Base-by-base conservation (phyloP, 1,284 basidiomycete genomes). In the Ceratobasidium sp. region DNA sequence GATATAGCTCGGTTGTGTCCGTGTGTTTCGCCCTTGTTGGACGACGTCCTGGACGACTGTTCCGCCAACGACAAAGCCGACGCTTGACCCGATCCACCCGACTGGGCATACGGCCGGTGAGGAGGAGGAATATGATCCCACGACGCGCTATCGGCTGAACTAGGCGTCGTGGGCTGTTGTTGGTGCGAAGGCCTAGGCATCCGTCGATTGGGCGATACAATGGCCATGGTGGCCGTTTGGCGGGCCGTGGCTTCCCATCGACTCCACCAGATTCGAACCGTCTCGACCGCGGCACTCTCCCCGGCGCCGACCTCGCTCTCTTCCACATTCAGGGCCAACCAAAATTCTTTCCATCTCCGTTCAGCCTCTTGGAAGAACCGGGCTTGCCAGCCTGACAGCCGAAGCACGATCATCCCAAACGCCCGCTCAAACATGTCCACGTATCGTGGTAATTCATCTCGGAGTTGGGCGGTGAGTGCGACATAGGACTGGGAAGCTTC, bases 251-350 rank as follows among this genome's bases (percentile, higher is more conserved):
- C 60, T 41, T 65, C 61, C 45, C 71, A 74, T 8, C 73, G 60
- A 26, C 65, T 65, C 71, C 65, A 60, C 73, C 73, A 74, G 23
- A 74, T 72, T 57, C 59, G 50, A 26, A 74, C 55, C 16, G 73
- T 74, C 64, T 74, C 73, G 34, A 57, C 60, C 14, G 73, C 73
- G 2, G 61, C 61, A 10, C 64, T 72, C 36, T 58, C 71, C 23
- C 53, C 61, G 18, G 53, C 61, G 9, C 62, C 61, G 34, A 61
- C 73, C 28, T 74, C 69, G 12, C 71, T 65, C 43, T 60, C 90
- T 46, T 92, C 90, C 10, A 92, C 88, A 43, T 87, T 83, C 50
- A 93, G 81, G 76, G 90, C 89, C 72, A 92, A 89, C 92, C 92
- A 93, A 21, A 93, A 80, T n/a, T 88, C 87, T 0, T 83, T 83